These are phyloP conservation scores for Prunus kanzakura DNA, from an alignment of 306 rosid genomes.

Conservation along the genomic window DNA sequence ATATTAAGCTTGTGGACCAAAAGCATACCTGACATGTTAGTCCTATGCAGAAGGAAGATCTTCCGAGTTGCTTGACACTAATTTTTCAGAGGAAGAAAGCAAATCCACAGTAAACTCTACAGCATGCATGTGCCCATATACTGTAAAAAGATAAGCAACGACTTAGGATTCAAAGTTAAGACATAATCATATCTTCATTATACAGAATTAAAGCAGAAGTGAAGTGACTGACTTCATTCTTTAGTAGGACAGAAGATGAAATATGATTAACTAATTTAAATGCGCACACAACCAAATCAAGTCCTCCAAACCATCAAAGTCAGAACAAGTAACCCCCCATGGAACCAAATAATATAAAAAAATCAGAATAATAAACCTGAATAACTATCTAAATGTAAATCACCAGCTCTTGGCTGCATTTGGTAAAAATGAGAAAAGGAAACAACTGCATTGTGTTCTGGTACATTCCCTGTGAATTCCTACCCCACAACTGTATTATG, in stretches of 20 bases:
- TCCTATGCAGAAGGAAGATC: constrained; percentile 18
- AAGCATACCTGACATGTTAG: constrained; percentile 64
- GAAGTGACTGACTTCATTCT: not conserved
- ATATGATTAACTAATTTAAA: not conserved
- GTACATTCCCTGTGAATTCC: too few relatives aligned
- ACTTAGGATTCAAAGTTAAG: not conserved
- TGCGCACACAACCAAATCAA: not conserved
- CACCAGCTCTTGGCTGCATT: not conserved
- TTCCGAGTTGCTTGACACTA: constrained; percentile 4
- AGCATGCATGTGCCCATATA: constrained; percentile 16
- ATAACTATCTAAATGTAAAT: not conserved
- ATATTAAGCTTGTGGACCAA: not conserved
- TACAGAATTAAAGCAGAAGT: not conserved
- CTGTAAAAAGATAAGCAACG: constrained; percentile 4
- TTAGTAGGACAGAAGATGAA: not conserved
- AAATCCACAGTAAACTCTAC: constrained; percentile 30
- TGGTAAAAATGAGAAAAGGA: not conserved
- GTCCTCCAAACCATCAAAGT: not conserved
- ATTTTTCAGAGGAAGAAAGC: constrained; percentile 22
- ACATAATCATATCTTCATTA: not conserved
- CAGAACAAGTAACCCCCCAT: not conserved
- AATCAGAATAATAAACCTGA: not conserved
- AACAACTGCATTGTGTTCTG: not conserved
- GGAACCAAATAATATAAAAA: not conserved
- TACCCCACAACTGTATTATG: too few relatives aligned